Evolutionary conservation across 2,329 filamentous ascomycete genomes (phyloP).

Genomic region (Ambrosiella xylebori): DNA sequence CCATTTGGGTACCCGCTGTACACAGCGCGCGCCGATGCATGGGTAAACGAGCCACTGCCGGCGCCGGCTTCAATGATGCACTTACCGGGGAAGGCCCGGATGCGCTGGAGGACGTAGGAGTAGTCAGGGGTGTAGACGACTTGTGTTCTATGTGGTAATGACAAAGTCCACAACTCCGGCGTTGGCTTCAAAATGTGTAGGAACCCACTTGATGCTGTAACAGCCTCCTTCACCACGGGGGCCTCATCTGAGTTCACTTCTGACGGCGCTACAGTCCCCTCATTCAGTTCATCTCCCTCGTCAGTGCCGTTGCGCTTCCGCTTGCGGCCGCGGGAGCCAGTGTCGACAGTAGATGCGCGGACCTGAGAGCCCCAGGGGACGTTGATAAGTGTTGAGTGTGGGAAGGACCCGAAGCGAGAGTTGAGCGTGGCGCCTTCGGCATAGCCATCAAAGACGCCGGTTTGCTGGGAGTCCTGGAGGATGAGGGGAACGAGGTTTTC

Average conservation of each 20-base stretch:
- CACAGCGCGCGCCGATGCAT: conserved; percentile 58
- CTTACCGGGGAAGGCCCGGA: conserved; percentile 56
- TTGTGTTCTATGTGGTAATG: conserved; percentile 65
- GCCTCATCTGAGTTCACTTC: conserved; percentile 17
- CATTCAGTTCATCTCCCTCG: conserved; percentile 17
- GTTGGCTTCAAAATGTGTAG: conserved; percentile 64
- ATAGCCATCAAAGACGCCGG: conserved; percentile 39
- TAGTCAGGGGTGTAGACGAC: conserved; percentile 80
- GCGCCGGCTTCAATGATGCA: conserved; percentile 65
- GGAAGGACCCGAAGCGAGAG: conserved; percentile 84
- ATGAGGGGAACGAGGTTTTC: conserved; percentile 47
- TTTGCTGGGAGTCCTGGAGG: conserved; percentile 24
- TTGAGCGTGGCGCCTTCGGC: conserved; percentile 60
- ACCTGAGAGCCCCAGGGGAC: conserved; percentile 87
- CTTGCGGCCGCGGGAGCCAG: conserved; percentile 68
- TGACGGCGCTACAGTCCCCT: conserved; percentile 18
- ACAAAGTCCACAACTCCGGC: conserved; percentile 67
- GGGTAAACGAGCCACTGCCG: conserved; percentile 70
- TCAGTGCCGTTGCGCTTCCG: conserved; percentile 20
- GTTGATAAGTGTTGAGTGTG: conserved; percentile 58
- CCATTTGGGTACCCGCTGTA: conserved; percentile 49
- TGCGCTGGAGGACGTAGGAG: conserved; percentile 63
- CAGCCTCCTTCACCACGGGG: conserved; percentile 28
- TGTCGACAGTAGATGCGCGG: conserved; percentile 75
- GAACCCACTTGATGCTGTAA: conserved; percentile 49